Base-by-base conservation (phyloP, 2,329 filamentous ascomycete genomes). In the Trichoderma atrobrunneum region DNA sequence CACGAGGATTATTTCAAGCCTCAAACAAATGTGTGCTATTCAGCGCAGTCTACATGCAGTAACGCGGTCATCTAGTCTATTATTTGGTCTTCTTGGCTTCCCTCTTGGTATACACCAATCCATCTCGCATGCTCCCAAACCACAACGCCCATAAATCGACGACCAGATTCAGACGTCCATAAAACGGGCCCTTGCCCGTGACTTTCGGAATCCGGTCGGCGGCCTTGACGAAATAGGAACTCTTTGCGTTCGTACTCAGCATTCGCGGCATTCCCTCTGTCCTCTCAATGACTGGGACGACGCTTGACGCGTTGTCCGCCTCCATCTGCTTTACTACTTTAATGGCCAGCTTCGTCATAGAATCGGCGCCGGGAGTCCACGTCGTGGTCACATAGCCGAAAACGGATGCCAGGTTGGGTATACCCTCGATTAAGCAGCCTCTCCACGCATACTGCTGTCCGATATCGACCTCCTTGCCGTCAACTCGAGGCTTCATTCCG, bases 351-450 rank as follows among this genome's bases (percentile, higher is more conserved):
- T 82, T 82, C 0, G 84, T 83, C 48, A 79, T 81, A 0, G 84
- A 82, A 72, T 92, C 90, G 0, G 88, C 87, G 3, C 90, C 90
- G 0, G 91, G 85, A 0, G 91, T 93, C 91, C 91, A 93, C 0
- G 87, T 87, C 0, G 87, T 86, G 61, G 90, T 88, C 24, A 88
- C 87, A 78, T 93, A 93, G 10, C 91, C 91, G 57, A 91, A 83
- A 43, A 91, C 82, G 67, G 89, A 84, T 1, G 85, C 84, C 2
- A 87, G 81, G 76, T 93, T 93, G 7, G 91, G 91, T 1, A 92
- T 78, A 62, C 87, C 89, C 74, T 92, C 87, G 1, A 93, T 78
- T 90, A 93, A 91, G 70, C 85, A 81, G 6, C 87, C 87, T 76
- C 88, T 88, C 90, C 90, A 93, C 14, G 87, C 79, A 78, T 87